phyloP scores from a whole-genome alignment of 768 basidiomycete genomes.

The Psilocybe azurescens region DNA sequence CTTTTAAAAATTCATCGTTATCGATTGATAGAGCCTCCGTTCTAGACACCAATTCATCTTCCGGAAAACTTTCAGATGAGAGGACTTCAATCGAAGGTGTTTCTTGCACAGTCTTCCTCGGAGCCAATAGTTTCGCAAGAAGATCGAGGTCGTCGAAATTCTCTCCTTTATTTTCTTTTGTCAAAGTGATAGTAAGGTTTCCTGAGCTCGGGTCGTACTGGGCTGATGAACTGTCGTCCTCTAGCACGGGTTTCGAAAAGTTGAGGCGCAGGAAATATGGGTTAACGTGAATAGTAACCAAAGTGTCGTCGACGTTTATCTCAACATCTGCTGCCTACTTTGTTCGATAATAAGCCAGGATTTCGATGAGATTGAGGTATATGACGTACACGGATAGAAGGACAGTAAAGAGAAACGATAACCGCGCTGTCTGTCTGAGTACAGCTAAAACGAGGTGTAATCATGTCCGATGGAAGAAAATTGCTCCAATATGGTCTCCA shows the following conservation, averaged over 20 bases:
- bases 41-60: constrained; percentile 46
- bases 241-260: constrained; percentile 67
- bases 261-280: constrained; percentile 86
- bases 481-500: neutral
- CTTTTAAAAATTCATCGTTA: constrained; percentile 45
- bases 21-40: constrained; percentile 55
- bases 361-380: constrained; percentile 4
- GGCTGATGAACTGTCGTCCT: constrained; percentile 75
- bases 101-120: constrained; percentile 46
- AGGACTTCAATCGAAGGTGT: constrained; percentile 64
- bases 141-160: constrained; percentile 81
- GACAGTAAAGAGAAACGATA: constrained; percentile 67
- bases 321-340: constrained; percentile 84
- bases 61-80: constrained; percentile 33
- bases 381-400: constrained; percentile 68
- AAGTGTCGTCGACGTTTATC: constrained; percentile 72
- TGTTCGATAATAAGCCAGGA: constrained; percentile 15
- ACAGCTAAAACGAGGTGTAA: constrained; percentile 79
- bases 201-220: constrained; percentile 80
- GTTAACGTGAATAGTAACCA: constrained; percentile 78
- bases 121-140: constrained; percentile 77
- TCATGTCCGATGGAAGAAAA: constrained; percentile 48
- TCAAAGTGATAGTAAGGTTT: constrained; percentile 74
- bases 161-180: constrained; percentile 70
- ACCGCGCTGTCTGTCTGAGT: constrained; percentile 63